These are phyloP conservation scores for Leptomonas pyrrhocoris DNA, from an alignment of 208 protist genomes.

Conservation along the genomic window DNA sequence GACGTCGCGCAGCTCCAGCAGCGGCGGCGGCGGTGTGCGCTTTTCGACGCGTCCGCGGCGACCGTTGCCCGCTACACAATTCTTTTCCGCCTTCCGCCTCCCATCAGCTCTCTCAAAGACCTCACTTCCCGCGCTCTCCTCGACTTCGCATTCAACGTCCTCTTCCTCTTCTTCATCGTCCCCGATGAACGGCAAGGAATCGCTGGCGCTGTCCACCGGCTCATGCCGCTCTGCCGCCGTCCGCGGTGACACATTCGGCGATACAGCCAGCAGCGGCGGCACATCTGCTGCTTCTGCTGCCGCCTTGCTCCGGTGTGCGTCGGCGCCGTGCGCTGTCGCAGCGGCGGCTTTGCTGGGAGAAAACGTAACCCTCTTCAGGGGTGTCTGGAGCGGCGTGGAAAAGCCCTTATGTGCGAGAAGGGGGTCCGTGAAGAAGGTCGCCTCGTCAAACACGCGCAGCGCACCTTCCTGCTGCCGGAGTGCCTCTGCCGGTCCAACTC, in stretches of 20 bases:
- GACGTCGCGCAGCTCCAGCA: neutral
- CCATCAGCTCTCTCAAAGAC: neutral
- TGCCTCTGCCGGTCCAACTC: slow-evolving; percentile 40
- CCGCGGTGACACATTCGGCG: neutral
- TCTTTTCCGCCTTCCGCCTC: no score
- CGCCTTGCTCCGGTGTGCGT: no score
- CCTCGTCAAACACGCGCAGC: slow-evolving; percentile 49
- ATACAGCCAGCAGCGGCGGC: slow-evolving; percentile 6
- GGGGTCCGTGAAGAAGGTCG: slow-evolving; percentile 40
- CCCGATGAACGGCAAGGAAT: neutral
- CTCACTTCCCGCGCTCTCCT: neutral
- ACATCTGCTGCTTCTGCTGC: neutral
- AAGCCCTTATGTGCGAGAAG: neutral
- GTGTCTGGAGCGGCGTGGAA: neutral
- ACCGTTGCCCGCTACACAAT: neutral
- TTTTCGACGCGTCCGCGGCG: neutral
- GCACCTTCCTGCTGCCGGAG: slow-evolving; percentile 33
- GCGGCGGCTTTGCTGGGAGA: neutral
- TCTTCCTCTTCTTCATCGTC: slow-evolving; percentile 4
- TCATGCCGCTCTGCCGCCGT: neutral
- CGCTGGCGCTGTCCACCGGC: slow-evolving; percentile 2
- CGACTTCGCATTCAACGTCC: neutral
- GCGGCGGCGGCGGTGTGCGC: no score
- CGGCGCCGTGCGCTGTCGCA: no score
- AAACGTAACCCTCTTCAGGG: neutral